These are phyloP conservation scores for Flaveria trinervia DNA, from an alignment of 129 eudicot species.

Conservation along the genomic window DNA sequence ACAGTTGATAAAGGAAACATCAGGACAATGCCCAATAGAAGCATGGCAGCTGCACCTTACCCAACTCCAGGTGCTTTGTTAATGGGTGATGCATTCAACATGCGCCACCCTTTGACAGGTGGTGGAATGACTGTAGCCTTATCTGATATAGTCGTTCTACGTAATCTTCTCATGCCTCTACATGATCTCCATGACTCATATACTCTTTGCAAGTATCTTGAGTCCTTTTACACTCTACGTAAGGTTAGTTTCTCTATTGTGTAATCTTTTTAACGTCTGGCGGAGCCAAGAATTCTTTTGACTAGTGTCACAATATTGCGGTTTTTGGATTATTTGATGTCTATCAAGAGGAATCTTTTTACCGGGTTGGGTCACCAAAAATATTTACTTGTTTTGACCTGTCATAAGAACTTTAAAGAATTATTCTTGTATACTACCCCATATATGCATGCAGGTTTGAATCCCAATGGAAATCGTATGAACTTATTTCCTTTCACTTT, in stretches of 20 bases:
- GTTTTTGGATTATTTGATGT: neutral
- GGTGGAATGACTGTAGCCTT: constrained; percentile 97
- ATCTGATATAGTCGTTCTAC: constrained; percentile 73
- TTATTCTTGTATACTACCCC: too few relatives aligned
- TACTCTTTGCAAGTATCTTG: constrained; percentile 77
- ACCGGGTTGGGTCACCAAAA: neutral
- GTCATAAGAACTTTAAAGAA: too few relatives aligned
- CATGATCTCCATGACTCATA: constrained; percentile 65
- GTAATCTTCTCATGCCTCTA: constrained; percentile 79
- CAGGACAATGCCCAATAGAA: constrained; percentile 87
- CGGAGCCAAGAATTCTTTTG: neutral
- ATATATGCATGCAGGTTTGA: too few relatives aligned
- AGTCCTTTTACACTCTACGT: constrained; percentile 85
- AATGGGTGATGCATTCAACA: constrained; percentile 93
- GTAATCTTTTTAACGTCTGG: neutral
- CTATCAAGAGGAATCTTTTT: neutral
- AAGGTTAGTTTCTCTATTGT: constrained; percentile 50
- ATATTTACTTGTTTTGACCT: neutral
- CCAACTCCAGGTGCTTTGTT: constrained; percentile 89
- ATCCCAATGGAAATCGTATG: too few relatives aligned
- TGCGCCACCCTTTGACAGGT: constrained; percentile 95
- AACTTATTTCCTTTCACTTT: too few relatives aligned
- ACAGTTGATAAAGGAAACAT: constrained; percentile 77
- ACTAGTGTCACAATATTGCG: neutral
- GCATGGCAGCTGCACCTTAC: constrained; percentile 95